Evolutionary conservation across 2,329 filamentous ascomycete genomes (phyloP).

Genomic region (Biscogniauxia sp.): DNA sequence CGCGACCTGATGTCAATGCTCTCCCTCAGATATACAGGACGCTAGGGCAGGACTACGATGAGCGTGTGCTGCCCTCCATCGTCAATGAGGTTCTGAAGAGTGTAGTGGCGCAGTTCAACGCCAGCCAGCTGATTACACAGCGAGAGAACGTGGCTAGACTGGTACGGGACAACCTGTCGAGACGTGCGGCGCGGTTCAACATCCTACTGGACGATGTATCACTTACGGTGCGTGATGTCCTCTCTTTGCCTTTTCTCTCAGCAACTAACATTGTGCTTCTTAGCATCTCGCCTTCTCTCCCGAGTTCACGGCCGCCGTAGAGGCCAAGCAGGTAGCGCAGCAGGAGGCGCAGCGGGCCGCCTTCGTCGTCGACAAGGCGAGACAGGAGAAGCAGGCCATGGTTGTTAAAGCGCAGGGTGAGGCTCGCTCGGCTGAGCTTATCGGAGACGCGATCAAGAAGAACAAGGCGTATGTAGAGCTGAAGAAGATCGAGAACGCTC

Average conservation of each 20-base stretch:
- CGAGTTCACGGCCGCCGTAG: constrained; percentile 70
- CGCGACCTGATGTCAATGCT: constrained; percentile 79
- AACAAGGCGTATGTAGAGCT: constrained; percentile 94
- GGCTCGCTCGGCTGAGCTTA: constrained; percentile 93
- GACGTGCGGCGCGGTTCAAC: constrained; percentile 92
- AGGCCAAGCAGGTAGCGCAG: constrained; percentile 72
- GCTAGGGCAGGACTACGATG: constrained; percentile 92
- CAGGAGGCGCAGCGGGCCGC: constrained; percentile 97
- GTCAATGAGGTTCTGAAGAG: constrained; percentile 99
- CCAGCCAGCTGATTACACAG: constrained; percentile 96
- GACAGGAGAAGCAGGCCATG: constrained; percentile 99
- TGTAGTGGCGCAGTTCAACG: constrained; percentile 98
- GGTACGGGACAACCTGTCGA: constrained; percentile 88
- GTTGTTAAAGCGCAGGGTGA: constrained; percentile 99
- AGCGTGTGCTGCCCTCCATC: constrained; percentile 93
- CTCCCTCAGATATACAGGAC: constrained; percentile 97
- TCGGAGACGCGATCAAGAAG: constrained; percentile 99
- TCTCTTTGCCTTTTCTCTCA: background rate
- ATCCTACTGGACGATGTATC: constrained; percentile 97
- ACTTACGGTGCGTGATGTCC: constrained; percentile 66
- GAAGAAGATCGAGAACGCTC: constrained; percentile 96
- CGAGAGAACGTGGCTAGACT: constrained; percentile 92
- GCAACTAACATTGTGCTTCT: constrained; percentile 22
- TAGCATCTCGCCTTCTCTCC: constrained; percentile 72
- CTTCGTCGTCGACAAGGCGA: constrained; percentile 97